Percentiles rank a stretch among this genome's conserved stretches.
These are phyloP conservation scores for Colletotrichum theobromicola DNA, from an alignment of 2,329 filamentous ascomycete species.

Conservation along the genomic window DNA sequence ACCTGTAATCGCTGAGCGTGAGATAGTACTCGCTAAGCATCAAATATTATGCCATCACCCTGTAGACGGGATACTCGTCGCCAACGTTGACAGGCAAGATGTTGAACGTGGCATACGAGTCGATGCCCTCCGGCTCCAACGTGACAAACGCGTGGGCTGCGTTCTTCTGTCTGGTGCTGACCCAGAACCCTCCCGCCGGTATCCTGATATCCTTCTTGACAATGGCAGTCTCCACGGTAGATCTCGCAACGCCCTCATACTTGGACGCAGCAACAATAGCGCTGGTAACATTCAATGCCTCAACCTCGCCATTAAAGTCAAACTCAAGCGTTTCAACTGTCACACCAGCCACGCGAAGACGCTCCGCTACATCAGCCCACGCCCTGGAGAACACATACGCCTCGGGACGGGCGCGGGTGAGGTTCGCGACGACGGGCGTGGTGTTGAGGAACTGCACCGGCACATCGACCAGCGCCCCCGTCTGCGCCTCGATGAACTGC, in stretches of 20 bases:
- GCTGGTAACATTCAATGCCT: constrained; percentile 30
- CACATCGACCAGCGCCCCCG: constrained; percentile 30
- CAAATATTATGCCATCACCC: constrained; percentile 15
- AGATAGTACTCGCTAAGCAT: too few species aligned
- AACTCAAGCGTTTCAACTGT: constrained; percentile 27
- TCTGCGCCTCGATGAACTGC: constrained; percentile 29
- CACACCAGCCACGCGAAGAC: constrained; percentile 28
- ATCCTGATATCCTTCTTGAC: constrained; percentile 25
- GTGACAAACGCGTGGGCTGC: constrained; percentile 31
- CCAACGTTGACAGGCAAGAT: constrained; percentile 31
- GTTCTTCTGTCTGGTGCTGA: constrained; percentile 37
- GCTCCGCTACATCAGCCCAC: constrained; percentile 32
- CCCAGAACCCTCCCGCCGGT: constrained; percentile 32
- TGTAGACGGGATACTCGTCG: constrained; percentile 35
- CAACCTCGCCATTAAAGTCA: constrained; percentile 29
- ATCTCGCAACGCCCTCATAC: constrained; percentile 31
- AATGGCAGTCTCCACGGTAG: constrained; percentile 25
- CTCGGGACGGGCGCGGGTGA: constrained; percentile 33
- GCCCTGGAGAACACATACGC: constrained; percentile 33
- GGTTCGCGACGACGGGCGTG: constrained; percentile 29
- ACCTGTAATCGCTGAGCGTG: too few species aligned
- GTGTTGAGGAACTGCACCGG: constrained; percentile 33
- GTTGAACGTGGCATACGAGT: constrained; percentile 36
- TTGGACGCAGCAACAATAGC: constrained; percentile 24
- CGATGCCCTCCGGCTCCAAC: constrained; percentile 36